Base-by-base conservation (phyloP, 2,329 filamentous ascomycete genomes). In the Verticillium dahliae region DNA sequence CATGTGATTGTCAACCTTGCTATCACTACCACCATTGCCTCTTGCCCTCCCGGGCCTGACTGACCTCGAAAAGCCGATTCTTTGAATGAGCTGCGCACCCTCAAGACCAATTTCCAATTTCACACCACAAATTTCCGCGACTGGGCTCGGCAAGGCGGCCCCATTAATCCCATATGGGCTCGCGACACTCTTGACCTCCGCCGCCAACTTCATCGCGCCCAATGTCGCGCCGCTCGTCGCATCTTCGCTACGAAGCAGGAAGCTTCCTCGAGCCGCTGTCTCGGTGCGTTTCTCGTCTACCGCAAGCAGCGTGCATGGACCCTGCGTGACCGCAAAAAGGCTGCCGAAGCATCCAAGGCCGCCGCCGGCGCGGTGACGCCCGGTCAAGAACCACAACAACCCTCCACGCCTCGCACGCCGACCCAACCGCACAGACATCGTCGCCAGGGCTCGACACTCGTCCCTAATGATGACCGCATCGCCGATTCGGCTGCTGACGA, bases 271-370 rank as follows among this genome's bases (percentile, higher is more conserved):
- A 73, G 74, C 3, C 77, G 82, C 2, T 87, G 84, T 65, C 76
- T 87, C 1, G 84, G 84, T 56, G 84, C 83, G 10, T 81, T 82
- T 63, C 76, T 85, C 59, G 78, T 86, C 5, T 76, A 81, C 66
- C 76, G 83, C 7, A 76, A 77, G 54, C 81, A 84, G 66, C 76
- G 79, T 9, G 72, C 71, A 60, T 73, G 73, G 71, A 63, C 66
- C 33, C 63, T 61, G 14, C 65, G 67, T 10, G 22, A 13, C 7
- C 9, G 31, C 14, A 34, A 54, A 45, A 50, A 45, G 31, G 33
- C 31, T 4, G 22, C 31, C 3, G 35, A 59, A 15, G 39, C 50
- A 7, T n/a, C 50, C 9, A 52, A 37, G n/a, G 33, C 22, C 1
- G 41, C 58, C 33, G 34, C 22, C 31, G 57, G 27, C 3, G 39